Evolutionary conservation across 2,329 filamentous ascomycete species (phyloP).

Genomic region (Xylariaceae sp.): DNA sequence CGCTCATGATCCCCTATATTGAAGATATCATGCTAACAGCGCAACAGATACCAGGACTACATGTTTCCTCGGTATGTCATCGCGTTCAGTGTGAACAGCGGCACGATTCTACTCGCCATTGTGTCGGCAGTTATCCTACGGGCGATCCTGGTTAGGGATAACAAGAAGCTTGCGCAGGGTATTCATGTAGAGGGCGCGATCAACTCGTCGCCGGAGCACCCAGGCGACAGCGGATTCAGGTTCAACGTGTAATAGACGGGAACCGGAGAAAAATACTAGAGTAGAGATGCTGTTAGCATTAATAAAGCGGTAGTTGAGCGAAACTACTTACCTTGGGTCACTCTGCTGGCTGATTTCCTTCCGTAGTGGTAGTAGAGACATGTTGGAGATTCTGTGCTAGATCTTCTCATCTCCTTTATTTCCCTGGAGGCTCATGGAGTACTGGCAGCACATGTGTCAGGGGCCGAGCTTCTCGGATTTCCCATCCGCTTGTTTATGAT

Average conservation of each 20-base stretch:
- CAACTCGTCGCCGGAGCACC: slow-evolving; percentile 51
- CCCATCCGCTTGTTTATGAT: no score
- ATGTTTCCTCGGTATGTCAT: slow-evolving; percentile 42
- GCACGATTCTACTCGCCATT: slow-evolving; percentile 59
- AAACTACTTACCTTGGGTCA: no score
- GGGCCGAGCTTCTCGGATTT: no score
- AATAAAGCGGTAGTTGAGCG: no score
- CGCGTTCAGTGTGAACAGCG: slow-evolving; percentile 65
- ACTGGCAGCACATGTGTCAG: background rate
- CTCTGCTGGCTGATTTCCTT: no score
- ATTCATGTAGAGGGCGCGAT: slow-evolving; percentile 52
- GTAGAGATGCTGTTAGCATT: no score
- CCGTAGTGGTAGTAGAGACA: no score
- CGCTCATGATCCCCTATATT: background rate
- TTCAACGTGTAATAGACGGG: slow-evolving; percentile 49
- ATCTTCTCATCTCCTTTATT: background rate
- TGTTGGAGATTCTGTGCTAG: no score
- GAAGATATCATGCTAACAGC: slow-evolving; percentile 23
- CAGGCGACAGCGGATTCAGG: slow-evolving; percentile 57
- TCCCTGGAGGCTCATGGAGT: background rate
- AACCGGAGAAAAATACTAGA: background rate
- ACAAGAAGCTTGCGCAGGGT: slow-evolving; percentile 63
- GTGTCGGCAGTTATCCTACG: slow-evolving; percentile 57
- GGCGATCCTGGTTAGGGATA: slow-evolving; percentile 58
- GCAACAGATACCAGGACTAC: slow-evolving; percentile 58